Conservation (phyloP, 2,329 filamentous ascomycete genomes). For the Epichloe hybrida region DNA sequence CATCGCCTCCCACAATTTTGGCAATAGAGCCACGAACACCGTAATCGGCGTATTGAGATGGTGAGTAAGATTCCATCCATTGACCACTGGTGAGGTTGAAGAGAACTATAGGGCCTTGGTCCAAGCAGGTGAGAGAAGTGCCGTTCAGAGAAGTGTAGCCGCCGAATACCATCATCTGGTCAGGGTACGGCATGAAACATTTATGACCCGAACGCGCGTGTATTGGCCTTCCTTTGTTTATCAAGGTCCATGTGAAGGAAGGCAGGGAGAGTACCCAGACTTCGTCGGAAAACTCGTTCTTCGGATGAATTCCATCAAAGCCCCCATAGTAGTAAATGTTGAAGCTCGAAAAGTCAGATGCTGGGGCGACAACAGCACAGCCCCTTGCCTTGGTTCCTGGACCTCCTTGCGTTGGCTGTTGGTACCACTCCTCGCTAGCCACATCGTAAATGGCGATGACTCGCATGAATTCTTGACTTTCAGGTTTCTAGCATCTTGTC, state of each 20-base stretch:
- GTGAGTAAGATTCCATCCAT: slow-evolving; percentile 61
- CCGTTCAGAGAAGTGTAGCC: slow-evolving; percentile 37
- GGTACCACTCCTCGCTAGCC: slow-evolving; percentile 50
- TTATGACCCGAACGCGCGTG: slow-evolving; percentile 59
- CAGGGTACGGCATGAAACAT: slow-evolving; percentile 62
- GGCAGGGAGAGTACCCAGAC: slow-evolving; percentile 78
- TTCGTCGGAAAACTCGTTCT: slow-evolving; percentile 40
- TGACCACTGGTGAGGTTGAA: slow-evolving; percentile 58
- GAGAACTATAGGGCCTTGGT: slow-evolving; percentile 41
- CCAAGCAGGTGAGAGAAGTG: slow-evolving; percentile 28
- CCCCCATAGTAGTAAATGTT: slow-evolving; percentile 82
- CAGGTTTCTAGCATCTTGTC: slow-evolving; percentile 31
- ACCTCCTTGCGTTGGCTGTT: slow-evolving; percentile 50
- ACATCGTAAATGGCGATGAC: slow-evolving; percentile 69
- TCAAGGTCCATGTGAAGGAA: slow-evolving; percentile 62
- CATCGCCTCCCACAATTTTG: slow-evolving; percentile 52
- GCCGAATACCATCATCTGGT: slow-evolving; percentile 68
- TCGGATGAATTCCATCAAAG: slow-evolving; percentile 39
- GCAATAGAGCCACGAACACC: slow-evolving; percentile 52
- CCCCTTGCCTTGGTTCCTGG: slow-evolving; percentile 49
- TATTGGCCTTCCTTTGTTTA: slow-evolving; percentile 29
- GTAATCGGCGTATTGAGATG: slow-evolving; percentile 50
- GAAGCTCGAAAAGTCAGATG: slow-evolving; percentile 58
- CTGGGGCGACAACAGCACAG: slow-evolving; percentile 62
- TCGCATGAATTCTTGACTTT: slow-evolving; percentile 58